A percentile compares a stretch with the other conserved stretches of the same genome.
These are phyloP conservation scores for Solanum habrochaites DNA, from an alignment of 257 asterid genomes.

Conservation along the genomic window DNA sequence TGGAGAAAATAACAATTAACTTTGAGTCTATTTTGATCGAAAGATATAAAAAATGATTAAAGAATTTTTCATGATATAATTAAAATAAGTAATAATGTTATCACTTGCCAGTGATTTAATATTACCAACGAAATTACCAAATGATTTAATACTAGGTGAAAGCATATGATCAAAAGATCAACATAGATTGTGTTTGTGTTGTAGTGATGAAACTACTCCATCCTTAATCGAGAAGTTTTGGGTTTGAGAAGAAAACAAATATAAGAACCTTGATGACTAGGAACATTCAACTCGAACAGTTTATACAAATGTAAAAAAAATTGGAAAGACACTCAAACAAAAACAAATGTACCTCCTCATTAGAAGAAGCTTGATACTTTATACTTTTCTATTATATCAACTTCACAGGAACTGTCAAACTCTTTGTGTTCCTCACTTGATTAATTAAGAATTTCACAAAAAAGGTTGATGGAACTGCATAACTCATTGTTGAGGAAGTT, in stretches of 20 bases:
- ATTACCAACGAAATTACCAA: too few species aligned
- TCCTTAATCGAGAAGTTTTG: too few species aligned
- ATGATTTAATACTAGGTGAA: neutral
- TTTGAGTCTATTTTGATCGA: too few species aligned
- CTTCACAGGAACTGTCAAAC: slow-evolving; percentile 17
- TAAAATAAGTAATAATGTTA: too few species aligned
- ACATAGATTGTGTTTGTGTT: too few species aligned
- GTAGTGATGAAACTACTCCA: too few species aligned
- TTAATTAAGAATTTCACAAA: neutral
- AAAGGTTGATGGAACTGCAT: neutral
- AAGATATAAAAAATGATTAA: too few species aligned
- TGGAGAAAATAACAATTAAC: too few species aligned
- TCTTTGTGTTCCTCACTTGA: slow-evolving; percentile 22
- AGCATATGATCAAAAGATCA: neutral
- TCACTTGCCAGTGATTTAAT: too few species aligned
- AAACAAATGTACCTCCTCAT: neutral
- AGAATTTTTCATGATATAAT: too few species aligned
- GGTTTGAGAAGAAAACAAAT: neutral
- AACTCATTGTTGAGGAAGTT: neutral
- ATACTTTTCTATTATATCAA: slow-evolving; percentile 15
- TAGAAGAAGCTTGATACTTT: neutral
- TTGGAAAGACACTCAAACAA: neutral
- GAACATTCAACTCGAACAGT: neutral
- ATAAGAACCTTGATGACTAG: neutral
- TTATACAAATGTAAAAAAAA: neutral